Percentiles rank a stretch among this genome's conserved stretches.
These are phyloP conservation scores for Neurospora sp. DNA, from an alignment of 495 filamentous ascomycete species.

Conservation along the genomic window DNA sequence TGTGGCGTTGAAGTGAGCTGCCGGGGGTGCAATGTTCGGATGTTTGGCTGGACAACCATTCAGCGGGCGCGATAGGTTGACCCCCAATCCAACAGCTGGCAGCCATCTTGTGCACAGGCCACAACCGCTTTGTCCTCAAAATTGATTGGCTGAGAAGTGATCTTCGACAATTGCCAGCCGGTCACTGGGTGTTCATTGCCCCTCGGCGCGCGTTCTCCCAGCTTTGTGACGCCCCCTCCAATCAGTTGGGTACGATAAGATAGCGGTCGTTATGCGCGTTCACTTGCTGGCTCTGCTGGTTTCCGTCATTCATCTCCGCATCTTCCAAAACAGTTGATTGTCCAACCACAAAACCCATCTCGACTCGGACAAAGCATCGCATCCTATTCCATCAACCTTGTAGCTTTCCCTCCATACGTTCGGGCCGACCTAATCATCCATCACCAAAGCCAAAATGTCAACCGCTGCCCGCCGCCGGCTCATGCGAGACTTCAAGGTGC, in stretches of 20 bases:
- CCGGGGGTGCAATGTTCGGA: background rate
- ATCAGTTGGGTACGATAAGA: background rate
- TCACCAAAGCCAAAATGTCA: constrained; percentile 52
- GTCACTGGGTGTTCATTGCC: background rate
- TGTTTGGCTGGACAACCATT: background rate
- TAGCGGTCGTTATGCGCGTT: background rate
- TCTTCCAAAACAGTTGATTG: background rate
- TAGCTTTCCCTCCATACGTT: background rate
- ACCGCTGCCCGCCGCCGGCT: constrained; percentile 87
- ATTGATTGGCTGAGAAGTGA: background rate
- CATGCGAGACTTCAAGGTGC: constrained; percentile 97
- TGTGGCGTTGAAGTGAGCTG: background rate
- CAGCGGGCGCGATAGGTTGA: background rate
- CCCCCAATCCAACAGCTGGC: background rate
- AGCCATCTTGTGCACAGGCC: background rate
- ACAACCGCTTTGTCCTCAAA: background rate
- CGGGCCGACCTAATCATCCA: background rate
- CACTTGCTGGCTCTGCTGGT: background rate
- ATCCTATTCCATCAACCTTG: background rate
- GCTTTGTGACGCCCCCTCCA: background rate
- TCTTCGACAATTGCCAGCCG: background rate
- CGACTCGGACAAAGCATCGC: background rate
- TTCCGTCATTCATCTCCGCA: background rate
- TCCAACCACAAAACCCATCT: background rate
- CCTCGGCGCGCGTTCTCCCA: background rate